Evolutionary conservation across 805 yeast genomes (phyloP).

Genomic region (Scheffersomyces stipitis): DNA sequence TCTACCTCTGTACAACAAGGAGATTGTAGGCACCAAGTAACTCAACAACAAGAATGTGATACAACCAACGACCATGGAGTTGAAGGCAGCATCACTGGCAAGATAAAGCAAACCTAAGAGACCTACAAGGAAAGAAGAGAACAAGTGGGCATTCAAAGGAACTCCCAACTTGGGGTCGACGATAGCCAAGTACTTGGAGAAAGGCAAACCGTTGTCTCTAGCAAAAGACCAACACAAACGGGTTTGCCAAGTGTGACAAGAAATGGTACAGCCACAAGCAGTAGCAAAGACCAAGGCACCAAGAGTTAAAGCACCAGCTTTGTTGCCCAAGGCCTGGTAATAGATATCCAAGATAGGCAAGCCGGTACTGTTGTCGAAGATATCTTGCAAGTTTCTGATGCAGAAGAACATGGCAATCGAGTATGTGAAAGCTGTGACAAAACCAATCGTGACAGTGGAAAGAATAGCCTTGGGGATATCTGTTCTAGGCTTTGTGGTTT

Average conservation of each 20-base stretch:
- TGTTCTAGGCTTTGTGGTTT: slow-evolving; percentile 35
- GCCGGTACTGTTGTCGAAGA: slow-evolving; percentile 30
- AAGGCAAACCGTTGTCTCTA: slow-evolving; percentile 45
- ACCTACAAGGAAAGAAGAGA: slow-evolving; percentile 33
- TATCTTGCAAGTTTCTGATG: slow-evolving; percentile 28
- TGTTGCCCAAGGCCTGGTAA: slow-evolving; percentile 36
- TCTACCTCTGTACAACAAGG: slow-evolving; percentile 37
- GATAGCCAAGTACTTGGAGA: slow-evolving; percentile 35
- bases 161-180: slow-evolving; percentile 39
- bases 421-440: slow-evolving; percentile 38
- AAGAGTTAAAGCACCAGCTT: slow-evolving; percentile 36
- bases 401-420: slow-evolving; percentile 43
- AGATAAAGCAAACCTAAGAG: slow-evolving; percentile 37
- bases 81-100: slow-evolving; percentile 40
- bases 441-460: slow-evolving; percentile 42
- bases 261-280: slow-evolving; percentile 38
- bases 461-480: slow-evolving; percentile 41
- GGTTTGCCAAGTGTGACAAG: slow-evolving; percentile 45
- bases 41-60: slow-evolving; percentile 38
- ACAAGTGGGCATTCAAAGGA: slow-evolving; percentile 41
- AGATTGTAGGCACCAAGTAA: slow-evolving; percentile 35
- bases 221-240: slow-evolving; percentile 45
- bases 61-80: slow-evolving; percentile 39
- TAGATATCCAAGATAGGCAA: slow-evolving; percentile 42
- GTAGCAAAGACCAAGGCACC: slow-evolving; percentile 35